These are phyloP conservation scores for Pestalotiopsis sp. DNA, from an alignment of 2,329 filamentous ascomycete genomes.

Conservation along the genomic window DNA sequence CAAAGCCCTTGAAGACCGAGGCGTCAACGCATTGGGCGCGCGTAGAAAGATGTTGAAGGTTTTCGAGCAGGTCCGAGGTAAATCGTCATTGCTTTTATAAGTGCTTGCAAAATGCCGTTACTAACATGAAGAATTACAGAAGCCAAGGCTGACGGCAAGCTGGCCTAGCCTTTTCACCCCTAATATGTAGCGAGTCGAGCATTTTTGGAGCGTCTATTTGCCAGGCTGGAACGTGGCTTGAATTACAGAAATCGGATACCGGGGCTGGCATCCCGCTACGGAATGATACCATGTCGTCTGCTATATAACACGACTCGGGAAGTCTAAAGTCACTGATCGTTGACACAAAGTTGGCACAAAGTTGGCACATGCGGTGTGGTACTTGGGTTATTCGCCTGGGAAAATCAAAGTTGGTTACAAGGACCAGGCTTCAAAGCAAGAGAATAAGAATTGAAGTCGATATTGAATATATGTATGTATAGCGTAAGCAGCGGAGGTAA, in stretches of 20 bases:
- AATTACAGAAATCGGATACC: constrained; percentile 7
- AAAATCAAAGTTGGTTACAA: not conserved
- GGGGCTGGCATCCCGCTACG: constrained; percentile 6
- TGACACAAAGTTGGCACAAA: not conserved
- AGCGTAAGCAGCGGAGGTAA: not conserved
- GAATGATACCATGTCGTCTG: not conserved
- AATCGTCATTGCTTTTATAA: constrained; percentile 19
- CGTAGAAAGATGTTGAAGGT: constrained; percentile 99
- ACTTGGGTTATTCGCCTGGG: not conserved
- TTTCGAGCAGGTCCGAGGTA: constrained; percentile 91
- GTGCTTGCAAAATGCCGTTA: not conserved
- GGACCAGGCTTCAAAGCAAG: not conserved
- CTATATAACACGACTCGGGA: constrained; percentile 8
- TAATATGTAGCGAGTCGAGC: constrained; percentile 19
- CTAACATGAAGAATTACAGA: constrained; percentile 49
- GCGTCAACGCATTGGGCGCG: constrained; percentile 92
- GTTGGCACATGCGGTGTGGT: not conserved
- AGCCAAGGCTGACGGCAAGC: constrained; percentile 74
- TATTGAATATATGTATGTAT: not conserved
- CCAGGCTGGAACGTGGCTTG: constrained; percentile 10
- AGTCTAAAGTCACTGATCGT: not conserved
- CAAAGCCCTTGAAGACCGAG: constrained; percentile 86
- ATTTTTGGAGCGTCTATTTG: constrained; percentile 11
- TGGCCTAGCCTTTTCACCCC: constrained; percentile 43
- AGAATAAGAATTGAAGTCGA: not conserved